Percentiles rank a stretch among this genome's conserved stretches.
These are phyloP conservation scores for Saraca asoca DNA, from an alignment of 331 rosid species.

Conservation along the genomic window DNA sequence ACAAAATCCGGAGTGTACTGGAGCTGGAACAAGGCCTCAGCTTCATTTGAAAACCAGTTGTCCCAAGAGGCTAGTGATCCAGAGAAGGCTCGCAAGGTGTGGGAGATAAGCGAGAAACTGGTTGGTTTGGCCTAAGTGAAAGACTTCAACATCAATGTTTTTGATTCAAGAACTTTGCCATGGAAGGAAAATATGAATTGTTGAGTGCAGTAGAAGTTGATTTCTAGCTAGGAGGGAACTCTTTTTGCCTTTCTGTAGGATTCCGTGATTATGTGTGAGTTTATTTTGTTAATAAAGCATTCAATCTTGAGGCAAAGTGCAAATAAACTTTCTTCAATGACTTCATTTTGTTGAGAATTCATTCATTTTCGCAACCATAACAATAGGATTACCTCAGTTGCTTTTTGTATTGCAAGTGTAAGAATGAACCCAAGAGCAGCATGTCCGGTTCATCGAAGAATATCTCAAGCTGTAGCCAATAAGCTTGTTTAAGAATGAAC, in stretches of 20 bases:
- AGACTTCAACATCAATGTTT: constrained; percentile 24
- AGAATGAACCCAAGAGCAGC: too few relatives aligned
- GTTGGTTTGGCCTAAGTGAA: constrained; percentile 75
- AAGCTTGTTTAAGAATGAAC: too few relatives aligned
- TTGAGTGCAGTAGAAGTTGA: constrained; percentile 26
- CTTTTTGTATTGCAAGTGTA: too few relatives aligned
- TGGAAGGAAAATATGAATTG: constrained; percentile 28
- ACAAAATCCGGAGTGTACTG: constrained; percentile 98
- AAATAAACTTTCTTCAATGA: too few relatives aligned
- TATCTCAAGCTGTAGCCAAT: too few relatives aligned
- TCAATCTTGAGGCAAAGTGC: constrained; percentile 31
- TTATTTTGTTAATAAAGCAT: constrained; percentile 25
- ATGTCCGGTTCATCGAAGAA: too few relatives aligned
- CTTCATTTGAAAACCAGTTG: constrained; percentile 93
- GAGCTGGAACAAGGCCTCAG: constrained; percentile 98
- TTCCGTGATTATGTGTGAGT: constrained; percentile 23
- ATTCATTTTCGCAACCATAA: too few relatives aligned
- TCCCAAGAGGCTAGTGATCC: constrained; percentile 87
- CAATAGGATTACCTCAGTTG: too few relatives aligned
- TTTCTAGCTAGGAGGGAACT: constrained; percentile 29
- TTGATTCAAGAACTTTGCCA: constrained; percentile 13
- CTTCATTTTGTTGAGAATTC: too few relatives aligned
- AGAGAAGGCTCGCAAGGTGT: constrained; percentile 87
- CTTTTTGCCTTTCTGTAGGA: constrained; percentile 37
- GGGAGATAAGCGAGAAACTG: constrained; percentile 98